Evolutionary conservation across 1,284 basidiomycete genomes (phyloP).

Genomic region (Jaminaea rosea): DNA sequence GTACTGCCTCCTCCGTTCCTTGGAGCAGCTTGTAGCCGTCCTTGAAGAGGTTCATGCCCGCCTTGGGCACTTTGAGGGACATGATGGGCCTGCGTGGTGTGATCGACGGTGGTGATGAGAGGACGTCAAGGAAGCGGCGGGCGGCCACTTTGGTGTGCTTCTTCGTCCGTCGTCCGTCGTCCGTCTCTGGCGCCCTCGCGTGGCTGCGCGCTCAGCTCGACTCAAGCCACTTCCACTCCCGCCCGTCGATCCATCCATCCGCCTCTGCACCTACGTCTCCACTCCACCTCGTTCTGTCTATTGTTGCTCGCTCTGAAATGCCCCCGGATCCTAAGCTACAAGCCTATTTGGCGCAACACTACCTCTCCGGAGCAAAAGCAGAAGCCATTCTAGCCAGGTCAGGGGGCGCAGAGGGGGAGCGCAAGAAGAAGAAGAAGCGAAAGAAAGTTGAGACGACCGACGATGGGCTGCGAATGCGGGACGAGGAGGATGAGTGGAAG

Average conservation of each 20-base stretch:
- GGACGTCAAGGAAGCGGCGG: too few relatives aligned
- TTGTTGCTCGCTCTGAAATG: neutral
- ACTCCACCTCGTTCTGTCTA: too few relatives aligned
- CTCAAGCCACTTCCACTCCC: too few relatives aligned
- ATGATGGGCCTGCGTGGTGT: constrained; percentile 50
- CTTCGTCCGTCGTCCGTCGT: too few relatives aligned
- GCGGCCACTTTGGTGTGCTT: too few relatives aligned
- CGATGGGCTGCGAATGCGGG: constrained; percentile 23
- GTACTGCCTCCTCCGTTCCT: constrained; percentile 78
- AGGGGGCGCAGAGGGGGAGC: constrained; percentile 51
- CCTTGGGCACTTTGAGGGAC: constrained; percentile 77
- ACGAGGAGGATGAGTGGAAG: constrained; percentile 30
- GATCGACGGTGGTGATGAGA: neutral
- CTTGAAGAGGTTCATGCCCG: constrained; percentile 66
- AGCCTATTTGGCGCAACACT: constrained; percentile 55
- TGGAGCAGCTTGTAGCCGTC: constrained; percentile 60
- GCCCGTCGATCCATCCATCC: neutral
- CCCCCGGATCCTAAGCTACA: constrained; percentile 49
- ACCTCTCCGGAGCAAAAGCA: constrained; percentile 94
- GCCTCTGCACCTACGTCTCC: neutral
- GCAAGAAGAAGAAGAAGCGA: constrained; percentile 63
- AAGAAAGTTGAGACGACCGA: constrained; percentile 51
- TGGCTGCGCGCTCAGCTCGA: too few relatives aligned
- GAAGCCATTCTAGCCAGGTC: constrained; percentile 75
- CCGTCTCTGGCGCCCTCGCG: too few relatives aligned